Evolutionary conservation across 805 yeast genomes (phyloP).

Genomic region (Metschnikowia bowlesiae): DNA sequence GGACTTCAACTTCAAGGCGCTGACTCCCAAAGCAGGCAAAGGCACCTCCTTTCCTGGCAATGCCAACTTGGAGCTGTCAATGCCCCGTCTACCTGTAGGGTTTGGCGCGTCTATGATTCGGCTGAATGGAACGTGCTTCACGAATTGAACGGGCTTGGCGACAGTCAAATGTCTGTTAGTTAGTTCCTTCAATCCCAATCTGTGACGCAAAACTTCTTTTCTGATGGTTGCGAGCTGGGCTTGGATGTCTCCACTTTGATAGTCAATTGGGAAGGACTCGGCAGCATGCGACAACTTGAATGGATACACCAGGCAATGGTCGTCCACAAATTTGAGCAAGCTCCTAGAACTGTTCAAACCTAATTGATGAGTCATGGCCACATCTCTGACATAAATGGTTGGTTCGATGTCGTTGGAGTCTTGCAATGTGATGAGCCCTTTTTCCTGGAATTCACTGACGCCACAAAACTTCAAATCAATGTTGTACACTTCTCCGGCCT

Average conservation of each 20-base stretch:
- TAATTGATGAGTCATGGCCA: constrained; percentile 72
- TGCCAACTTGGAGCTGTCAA: constrained; percentile 60
- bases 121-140: constrained; percentile 69
- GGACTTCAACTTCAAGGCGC: constrained; percentile 63
- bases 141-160: constrained; percentile 66
- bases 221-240: constrained; percentile 44
- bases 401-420: constrained; percentile 64
- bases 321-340: constrained; percentile 66
- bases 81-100: constrained; percentile 63
- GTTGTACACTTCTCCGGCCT: constrained; percentile 80
- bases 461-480: constrained; percentile 82
- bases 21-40: constrained; percentile 66
- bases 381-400: constrained; percentile 79
- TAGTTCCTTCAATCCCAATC: constrained; percentile 77
- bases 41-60: constrained; percentile 75
- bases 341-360: constrained; percentile 71
- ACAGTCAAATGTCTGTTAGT: constrained; percentile 74
- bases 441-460: constrained; percentile 45
- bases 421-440: constrained; percentile 67
- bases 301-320: constrained; percentile 79
- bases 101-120: constrained; percentile 59
- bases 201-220: constrained; percentile 53
- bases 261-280: constrained; percentile 53
- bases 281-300: constrained; percentile 78
- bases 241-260: constrained; percentile 25